Conservation (phyloP, 1,284 basidiomycete genomes). For the Peniophora sp. region DNA sequence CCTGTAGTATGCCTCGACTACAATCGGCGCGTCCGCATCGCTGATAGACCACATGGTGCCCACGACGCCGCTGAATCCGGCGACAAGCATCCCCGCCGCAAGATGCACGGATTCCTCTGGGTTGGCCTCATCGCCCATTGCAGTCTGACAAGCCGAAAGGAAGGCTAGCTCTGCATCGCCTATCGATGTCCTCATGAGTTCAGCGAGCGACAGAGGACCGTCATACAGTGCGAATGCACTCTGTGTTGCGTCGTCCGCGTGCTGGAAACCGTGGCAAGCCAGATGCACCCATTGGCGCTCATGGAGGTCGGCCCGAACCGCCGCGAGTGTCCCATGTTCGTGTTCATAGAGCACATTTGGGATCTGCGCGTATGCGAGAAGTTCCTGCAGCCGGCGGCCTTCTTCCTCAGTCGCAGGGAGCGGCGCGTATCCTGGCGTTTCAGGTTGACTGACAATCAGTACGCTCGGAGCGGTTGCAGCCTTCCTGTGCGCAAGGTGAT, state of each 20-base stretch:
- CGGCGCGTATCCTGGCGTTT: no score
- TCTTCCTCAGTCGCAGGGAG: no score
- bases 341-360: no score
- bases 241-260: background rate
- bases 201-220: background rate
- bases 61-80: background rate
- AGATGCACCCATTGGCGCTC: background rate
- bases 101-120: slow-evolving; percentile 1
- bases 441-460: no score
- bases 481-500: no score
- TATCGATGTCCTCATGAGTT: background rate
- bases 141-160: background rate
- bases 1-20: background rate
- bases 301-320: background rate
- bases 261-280: background rate
- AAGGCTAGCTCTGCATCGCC: background rate
- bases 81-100: background rate
- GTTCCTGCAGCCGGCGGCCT: no score
- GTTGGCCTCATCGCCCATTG: background rate
- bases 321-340: background rate
- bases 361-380: no score
- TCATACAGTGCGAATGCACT: background rate
- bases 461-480: no score
- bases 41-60: background rate
- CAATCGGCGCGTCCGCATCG: background rate